Percentiles rank a stretch among this genome's conserved stretches.
phyloP scores from a whole-genome alignment of 805 yeast species.

The Wickerhamomyces alni region DNA sequence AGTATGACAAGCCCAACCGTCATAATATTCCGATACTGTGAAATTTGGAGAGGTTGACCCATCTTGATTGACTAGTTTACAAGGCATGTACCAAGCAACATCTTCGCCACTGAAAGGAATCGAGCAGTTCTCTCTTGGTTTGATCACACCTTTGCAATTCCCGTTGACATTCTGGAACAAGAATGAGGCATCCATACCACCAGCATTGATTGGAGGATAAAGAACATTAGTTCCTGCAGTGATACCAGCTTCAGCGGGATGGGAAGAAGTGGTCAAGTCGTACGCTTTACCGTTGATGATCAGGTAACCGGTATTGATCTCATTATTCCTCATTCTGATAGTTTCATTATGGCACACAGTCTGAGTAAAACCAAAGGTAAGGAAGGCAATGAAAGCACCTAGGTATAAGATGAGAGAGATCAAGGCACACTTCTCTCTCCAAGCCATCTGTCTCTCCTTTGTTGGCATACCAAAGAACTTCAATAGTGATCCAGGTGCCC shows the following conservation, averaged over 20 bases:
- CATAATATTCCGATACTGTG: slow-evolving; percentile 51
- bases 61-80: slow-evolving; percentile 62
- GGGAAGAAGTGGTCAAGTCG: slow-evolving; percentile 62
- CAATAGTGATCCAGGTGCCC: slow-evolving; percentile 82
- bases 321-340: slow-evolving; percentile 50
- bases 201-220: slow-evolving; percentile 83
- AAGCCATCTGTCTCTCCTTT: slow-evolving; percentile 83
- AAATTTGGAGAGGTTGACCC: slow-evolving; percentile 66
- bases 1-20: slow-evolving; percentile 92
- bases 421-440: slow-evolving; percentile 94
- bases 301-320: slow-evolving; percentile 54
- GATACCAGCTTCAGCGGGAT: slow-evolving; percentile 81
- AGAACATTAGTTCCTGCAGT: slow-evolving; percentile 62
- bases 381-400: slow-evolving; percentile 75
- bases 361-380: slow-evolving; percentile 86
- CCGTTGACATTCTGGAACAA: slow-evolving; percentile 90
- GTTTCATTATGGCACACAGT: slow-evolving; percentile 58
- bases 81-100: slow-evolving; percentile 96
- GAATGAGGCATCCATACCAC: slow-evolving; percentile 80
- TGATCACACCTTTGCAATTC: slow-evolving; percentile 74
- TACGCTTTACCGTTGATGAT: slow-evolving; percentile 81
- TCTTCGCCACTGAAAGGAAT: slow-evolving; percentile 64
- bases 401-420: slow-evolving; percentile 65
- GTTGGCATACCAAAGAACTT: slow-evolving; percentile 70
- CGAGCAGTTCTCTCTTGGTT: slow-evolving; percentile 58